Base-by-base conservation (phyloP, 176 grass and related monocot species). In the Carex littledalei region DNA sequence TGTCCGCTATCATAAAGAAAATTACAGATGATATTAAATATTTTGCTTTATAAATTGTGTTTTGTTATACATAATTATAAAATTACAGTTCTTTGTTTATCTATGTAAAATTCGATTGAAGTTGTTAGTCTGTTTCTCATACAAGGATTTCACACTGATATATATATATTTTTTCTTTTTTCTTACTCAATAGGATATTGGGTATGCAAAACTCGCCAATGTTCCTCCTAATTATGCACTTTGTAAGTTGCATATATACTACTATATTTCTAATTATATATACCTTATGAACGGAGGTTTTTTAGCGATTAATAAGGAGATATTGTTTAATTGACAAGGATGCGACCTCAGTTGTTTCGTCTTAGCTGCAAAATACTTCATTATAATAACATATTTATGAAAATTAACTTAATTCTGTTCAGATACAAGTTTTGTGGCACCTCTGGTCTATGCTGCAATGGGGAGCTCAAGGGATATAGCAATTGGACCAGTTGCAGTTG, bases 381-480 rank as follows among this genome's bases (percentile, higher is more conserved):
- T 17, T 50, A 10, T 50, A n/a, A 59, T 59, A 59, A 7, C 17
- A 59, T n/a, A 39, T 39, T 39, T 39, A n/a, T 59, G 18, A 6
- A 18, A 20, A n/a, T 2, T 18, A 59, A 59, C 64, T 18, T 29
- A 47, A 18, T 75, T 22, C 60, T 70, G 63, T 86, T 60, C 83
- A 97, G 94, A 94, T 16, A 89, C 89, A 18, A 94, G 92, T 84
- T 94, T 97, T 15, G 94, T 97, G 3, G 82, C 92, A 0, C 94
- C 94, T 20, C 80, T 97, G 63, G 67, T 97, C 79, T 92, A 97
- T 17, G 90, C 94, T 0, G 6, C 24, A 65, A 97, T 97, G 94
- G 92, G 94, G 6, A 94, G 92, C 86, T 97, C 92, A 14, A 91
- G 90, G 90, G 86, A 97, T 77, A 92, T 97, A 81, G 94, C 92